Conservation (phyloP, 2,329 filamentous ascomycete species). For the Ceratocystis alfenasii region DNA sequence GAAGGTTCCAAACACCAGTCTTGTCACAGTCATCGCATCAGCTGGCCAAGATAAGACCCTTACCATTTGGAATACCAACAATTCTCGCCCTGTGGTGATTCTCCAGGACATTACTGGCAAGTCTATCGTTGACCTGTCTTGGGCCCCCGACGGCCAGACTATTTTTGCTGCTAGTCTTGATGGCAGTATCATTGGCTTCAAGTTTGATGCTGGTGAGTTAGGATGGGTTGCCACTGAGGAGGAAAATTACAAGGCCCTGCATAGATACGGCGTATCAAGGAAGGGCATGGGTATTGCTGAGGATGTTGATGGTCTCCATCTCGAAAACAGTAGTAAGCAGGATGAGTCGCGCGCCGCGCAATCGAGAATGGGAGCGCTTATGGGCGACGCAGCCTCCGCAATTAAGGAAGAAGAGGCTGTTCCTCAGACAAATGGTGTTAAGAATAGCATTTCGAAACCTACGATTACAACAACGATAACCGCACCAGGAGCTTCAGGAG, state of each 20-base stretch:
- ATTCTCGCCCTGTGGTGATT: conserved; percentile 79
- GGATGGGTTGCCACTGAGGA: conserved; percentile 76
- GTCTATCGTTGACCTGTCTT: conserved; percentile 85
- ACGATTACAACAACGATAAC: conserved; percentile 25
- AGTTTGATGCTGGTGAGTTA: conserved; percentile 77
- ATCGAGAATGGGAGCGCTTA: conserved; percentile 93
- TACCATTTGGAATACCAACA: conserved; percentile 96
- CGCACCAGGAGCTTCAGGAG: not conserved
- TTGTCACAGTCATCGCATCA: conserved; percentile 89
- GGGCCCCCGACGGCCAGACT: conserved; percentile 82
- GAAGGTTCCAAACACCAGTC: conserved; percentile 38
- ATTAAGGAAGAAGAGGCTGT: conserved; percentile 24
- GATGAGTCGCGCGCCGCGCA: conserved; percentile 83
- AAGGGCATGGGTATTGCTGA: conserved; percentile 86
- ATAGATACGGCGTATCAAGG: conserved; percentile 81
- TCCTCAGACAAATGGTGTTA: conserved; percentile 37
- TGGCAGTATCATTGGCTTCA: conserved; percentile 68
- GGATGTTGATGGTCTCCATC: conserved; percentile 72
- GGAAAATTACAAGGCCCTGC: conserved; percentile 84
- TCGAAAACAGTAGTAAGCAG: conserved; percentile 87
- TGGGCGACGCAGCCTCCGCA: conserved; percentile 61
- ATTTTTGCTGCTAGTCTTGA: conserved; percentile 81
- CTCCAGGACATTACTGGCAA: conserved; percentile 80
- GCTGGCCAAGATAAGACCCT: conserved; percentile 93
- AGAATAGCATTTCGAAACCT: conserved; percentile 33